Conservation (phyloP, 176 grass and related monocot genomes). For the Leersia perrieri region DNA sequence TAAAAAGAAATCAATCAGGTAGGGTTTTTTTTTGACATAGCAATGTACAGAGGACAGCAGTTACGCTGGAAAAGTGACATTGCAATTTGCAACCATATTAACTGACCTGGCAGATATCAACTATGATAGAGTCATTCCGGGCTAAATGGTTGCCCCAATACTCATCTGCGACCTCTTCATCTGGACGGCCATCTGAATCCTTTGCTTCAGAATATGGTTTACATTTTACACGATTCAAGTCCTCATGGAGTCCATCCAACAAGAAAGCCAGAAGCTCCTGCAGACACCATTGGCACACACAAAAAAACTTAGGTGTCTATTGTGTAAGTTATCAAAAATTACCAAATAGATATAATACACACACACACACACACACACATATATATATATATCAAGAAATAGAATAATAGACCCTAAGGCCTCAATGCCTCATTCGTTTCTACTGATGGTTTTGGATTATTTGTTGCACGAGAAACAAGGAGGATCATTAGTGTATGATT, state of each 20-base stretch:
- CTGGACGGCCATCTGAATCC: constrained; percentile 70
- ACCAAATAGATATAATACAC: not conserved
- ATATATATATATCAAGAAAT: not conserved
- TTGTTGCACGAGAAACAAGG: no score
- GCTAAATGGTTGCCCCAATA: constrained; percentile 97
- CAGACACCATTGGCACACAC: constrained; percentile 3
- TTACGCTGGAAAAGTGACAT: constrained; percentile 1
- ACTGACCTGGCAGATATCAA: constrained; percentile 97
- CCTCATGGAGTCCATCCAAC: constrained; percentile 98
- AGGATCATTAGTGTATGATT: no score
- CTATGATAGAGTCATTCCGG: constrained; percentile 96
- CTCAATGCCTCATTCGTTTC: no score
- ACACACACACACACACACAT: no score
- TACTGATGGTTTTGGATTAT: no score
- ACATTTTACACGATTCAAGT: constrained; percentile 89
- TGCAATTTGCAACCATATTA: not conserved
- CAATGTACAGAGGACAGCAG: not conserved
- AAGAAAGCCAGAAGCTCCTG: constrained; percentile 98
- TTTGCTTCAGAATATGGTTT: constrained; percentile 92
- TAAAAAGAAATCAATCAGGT: not conserved
- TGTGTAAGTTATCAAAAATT: constrained; percentile 41
- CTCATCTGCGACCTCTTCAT: constrained; percentile 88
- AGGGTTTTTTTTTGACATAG: not conserved
- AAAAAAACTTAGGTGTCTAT: constrained; percentile 8
- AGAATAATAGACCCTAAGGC: constrained; percentile 1